phyloP scores from a whole-genome alignment of 192 early-diverging fungal genomes.

The Backusella luteola region DNA sequence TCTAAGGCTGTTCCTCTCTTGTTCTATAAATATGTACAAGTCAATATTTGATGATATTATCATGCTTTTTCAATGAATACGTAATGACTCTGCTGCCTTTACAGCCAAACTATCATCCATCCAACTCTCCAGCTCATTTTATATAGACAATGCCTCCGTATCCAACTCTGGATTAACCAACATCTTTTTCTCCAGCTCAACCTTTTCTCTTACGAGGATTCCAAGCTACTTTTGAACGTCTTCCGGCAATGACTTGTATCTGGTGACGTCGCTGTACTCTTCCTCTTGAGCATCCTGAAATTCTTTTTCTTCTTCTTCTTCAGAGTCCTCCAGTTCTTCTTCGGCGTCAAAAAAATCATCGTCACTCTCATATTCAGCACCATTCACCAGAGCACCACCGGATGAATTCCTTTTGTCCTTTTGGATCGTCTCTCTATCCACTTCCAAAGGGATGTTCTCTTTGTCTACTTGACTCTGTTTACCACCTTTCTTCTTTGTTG shows the following conservation, averaged over 20 bases:
- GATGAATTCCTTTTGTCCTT: not conserved
- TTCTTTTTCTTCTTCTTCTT: no score
- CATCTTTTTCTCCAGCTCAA: not conserved
- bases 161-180: slow-evolving; percentile 37
- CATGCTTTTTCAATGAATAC: not conserved
- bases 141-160: slow-evolving; percentile 45
- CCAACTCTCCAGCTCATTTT: slow-evolving; percentile 35
- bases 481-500: not conserved
- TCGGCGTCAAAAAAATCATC: not conserved
- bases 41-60: no score
- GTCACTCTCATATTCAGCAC: not conserved
- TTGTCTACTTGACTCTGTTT: no score
- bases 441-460: no score
- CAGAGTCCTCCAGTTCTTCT: no score
- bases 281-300: not conserved
- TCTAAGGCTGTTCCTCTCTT: slow-evolving; percentile 10
- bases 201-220: not conserved
- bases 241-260: not conserved
- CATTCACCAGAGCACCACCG: not conserved
- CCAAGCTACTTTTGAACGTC: not conserved
- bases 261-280: not conserved
- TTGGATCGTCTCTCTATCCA: no score
- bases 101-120: slow-evolving; percentile 30
- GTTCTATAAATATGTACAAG: slow-evolving; percentile 4
- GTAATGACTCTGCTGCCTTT: slow-evolving; percentile 36